phyloP scores from a whole-genome alignment of 2,329 filamentous ascomycete species.

The Plenodomus lindquistii region DNA sequence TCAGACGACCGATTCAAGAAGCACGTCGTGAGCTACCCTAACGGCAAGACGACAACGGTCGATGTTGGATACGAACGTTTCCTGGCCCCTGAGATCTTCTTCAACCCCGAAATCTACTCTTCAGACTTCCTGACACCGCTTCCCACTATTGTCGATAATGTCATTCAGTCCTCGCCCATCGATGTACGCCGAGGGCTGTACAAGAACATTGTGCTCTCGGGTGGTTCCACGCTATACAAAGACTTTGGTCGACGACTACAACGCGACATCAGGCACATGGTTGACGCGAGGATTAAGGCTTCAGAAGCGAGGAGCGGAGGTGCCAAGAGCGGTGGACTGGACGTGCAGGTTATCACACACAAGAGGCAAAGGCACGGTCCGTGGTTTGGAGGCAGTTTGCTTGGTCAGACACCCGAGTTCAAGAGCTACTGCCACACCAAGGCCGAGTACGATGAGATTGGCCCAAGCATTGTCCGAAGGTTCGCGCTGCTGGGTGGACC shows the following conservation, averaged over 20 bases:
- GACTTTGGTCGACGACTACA: constrained; percentile 96
- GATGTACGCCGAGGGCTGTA: constrained; percentile 96
- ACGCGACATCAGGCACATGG: constrained; percentile 93
- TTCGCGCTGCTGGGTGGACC: constrained; percentile 93
- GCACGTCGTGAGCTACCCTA: constrained; percentile 83
- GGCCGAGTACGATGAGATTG: constrained; percentile 82
- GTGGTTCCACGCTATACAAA: constrained; percentile 96
- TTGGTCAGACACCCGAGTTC: constrained; percentile 98
- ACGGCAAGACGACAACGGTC: constrained; percentile 80
- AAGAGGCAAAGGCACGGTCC: constrained; percentile 96
- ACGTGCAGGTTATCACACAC: constrained; percentile 96
- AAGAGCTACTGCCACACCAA: constrained; percentile 93
- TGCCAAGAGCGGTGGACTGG: constrained; percentile 88
- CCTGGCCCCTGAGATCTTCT: constrained; percentile 97
- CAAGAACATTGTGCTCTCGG: constrained; percentile 99
- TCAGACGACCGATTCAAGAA: constrained; percentile 82
- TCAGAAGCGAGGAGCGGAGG: constrained; percentile 91
- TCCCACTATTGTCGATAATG: constrained; percentile 89
- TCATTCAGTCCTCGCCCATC: constrained; percentile 97
- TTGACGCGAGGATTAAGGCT: constrained; percentile 88
- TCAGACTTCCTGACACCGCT: constrained; percentile 97
- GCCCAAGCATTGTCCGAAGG: constrained; percentile 90
- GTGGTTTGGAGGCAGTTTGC: constrained; percentile 96
- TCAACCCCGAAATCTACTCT: constrained; percentile 99
- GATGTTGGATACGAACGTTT: constrained; percentile 98